A percentile compares a stretch with the other conserved stretches of the same genome.
Evolutionary conservation across 2,329 filamentous ascomycete species (phyloP).

Genomic region (Pseudocercospora crystallina): DNA sequence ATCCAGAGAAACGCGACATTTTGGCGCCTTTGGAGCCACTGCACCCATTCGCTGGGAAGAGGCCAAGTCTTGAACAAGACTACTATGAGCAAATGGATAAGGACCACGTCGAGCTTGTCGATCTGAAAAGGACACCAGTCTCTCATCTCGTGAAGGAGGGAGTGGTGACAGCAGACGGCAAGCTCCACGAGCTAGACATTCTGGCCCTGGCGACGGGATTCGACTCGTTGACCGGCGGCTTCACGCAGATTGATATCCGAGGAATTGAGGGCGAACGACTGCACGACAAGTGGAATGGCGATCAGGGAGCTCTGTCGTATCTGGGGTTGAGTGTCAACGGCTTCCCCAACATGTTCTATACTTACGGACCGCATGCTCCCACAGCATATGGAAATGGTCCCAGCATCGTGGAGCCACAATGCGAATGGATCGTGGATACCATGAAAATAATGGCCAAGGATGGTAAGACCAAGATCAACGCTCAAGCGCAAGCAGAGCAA

Average conservation of each 20-base stretch:
- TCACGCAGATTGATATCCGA: slow-evolving; percentile 36
- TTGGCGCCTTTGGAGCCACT: slow-evolving; percentile 45
- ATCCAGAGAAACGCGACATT: slow-evolving; percentile 50
- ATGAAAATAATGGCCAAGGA: slow-evolving; percentile 40
- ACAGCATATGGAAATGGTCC: slow-evolving; percentile 43
- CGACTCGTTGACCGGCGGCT: slow-evolving; percentile 38
- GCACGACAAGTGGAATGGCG: slow-evolving; percentile 45
- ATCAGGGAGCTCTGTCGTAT: slow-evolving; percentile 40
- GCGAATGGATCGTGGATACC: slow-evolving; percentile 44
- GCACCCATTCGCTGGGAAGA: slow-evolving; percentile 48
- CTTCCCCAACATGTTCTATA: slow-evolving; percentile 38
- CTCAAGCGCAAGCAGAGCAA: slow-evolving; percentile 42
- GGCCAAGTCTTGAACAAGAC: slow-evolving; percentile 43
- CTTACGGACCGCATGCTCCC: slow-evolving; percentile 45
- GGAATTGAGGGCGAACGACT: slow-evolving; percentile 23
- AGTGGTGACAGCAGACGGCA: slow-evolving; percentile 42
- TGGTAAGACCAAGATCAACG: slow-evolving; percentile 41
- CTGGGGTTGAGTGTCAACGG: slow-evolving; percentile 35
- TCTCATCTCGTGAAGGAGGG: slow-evolving; percentile 55
- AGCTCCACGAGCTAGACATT: slow-evolving; percentile 42
- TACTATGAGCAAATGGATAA: slow-evolving; percentile 48
- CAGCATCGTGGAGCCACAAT: slow-evolving; percentile 41
- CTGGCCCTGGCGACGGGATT: slow-evolving; percentile 49
- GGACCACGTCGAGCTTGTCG: slow-evolving; percentile 42
- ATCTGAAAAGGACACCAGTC: slow-evolving; percentile 42